Conservation (phyloP, 2,329 filamentous ascomycete genomes). For the Aschersonia sp. region DNA sequence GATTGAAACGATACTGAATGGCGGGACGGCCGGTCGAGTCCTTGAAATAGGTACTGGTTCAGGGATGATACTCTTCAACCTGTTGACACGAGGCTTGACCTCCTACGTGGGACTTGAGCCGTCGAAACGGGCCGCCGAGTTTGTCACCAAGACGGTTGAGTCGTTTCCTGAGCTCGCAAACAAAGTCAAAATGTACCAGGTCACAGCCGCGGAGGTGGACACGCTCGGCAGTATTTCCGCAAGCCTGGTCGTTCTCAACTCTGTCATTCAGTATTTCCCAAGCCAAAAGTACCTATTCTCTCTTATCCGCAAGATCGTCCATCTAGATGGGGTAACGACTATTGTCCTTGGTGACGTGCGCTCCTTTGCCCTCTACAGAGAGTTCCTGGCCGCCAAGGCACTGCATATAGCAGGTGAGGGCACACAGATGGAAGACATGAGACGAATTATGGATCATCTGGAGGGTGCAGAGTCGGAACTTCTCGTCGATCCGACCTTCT, state of each 20-base stretch:
- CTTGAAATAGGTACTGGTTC: slow-evolving; percentile 16
- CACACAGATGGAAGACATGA: slow-evolving; percentile 4
- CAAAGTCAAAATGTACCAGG: slow-evolving; percentile 7
- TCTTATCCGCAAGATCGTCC: slow-evolving; percentile 5
- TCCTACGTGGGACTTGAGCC: slow-evolving; percentile 15
- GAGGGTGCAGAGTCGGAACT: slow-evolving; percentile 8
- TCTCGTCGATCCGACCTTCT: slow-evolving; percentile 11
- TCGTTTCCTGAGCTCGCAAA: slow-evolving; percentile 3
- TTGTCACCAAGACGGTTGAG: slow-evolving; percentile 6
- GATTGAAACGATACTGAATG: slow-evolving; percentile 8
- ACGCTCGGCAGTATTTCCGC: background rate
- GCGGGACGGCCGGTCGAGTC: slow-evolving; percentile 3
- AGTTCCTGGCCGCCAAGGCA: slow-evolving; percentile 6
- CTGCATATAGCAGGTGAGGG: slow-evolving; percentile 1
- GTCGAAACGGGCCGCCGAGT: slow-evolving; percentile 8
- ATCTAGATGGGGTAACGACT: background rate
- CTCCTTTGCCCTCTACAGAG: slow-evolving; percentile 6
- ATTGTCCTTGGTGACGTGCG: slow-evolving; percentile 11
- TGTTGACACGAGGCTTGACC: slow-evolving; percentile 4
- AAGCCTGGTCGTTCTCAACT: slow-evolving; percentile 12
- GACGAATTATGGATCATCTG: slow-evolving; percentile 5
- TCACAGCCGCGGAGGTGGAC: slow-evolving; percentile 9
- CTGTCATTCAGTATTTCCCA: slow-evolving; percentile 15
- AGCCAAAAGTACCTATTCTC: slow-evolving; percentile 10
- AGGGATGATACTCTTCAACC: slow-evolving; percentile 18